Conservation (phyloP, 805 yeast genomes). For the Yueomyces sinensis region DNA sequence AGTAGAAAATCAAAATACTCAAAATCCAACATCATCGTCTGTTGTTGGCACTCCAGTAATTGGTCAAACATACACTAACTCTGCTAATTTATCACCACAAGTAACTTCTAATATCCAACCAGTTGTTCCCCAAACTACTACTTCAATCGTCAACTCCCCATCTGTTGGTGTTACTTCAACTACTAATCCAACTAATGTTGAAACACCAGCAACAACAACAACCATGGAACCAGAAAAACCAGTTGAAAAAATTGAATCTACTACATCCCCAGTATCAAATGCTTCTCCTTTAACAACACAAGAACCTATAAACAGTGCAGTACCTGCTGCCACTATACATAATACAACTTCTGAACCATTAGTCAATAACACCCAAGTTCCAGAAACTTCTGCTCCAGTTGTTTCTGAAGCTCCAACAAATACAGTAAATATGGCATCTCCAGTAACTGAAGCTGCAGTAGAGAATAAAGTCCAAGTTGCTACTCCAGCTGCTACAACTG, state of each 20-base stretch:
- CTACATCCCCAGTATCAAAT: not conserved
- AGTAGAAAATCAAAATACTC: too few relatives aligned
- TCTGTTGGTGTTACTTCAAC: not conserved
- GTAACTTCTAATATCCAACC: not conserved
- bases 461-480: not conserved
- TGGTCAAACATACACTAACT: too few relatives aligned
- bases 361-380: not conserved
- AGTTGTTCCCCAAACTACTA: not conserved
- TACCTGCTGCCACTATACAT: not conserved
- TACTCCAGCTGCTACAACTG: not conserved
- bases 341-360: not conserved
- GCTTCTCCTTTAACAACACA: conserved; percentile 1
- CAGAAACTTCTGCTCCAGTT: not conserved
- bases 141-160: not conserved
- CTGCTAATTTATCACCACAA: not conserved
- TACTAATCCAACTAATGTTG: not conserved
- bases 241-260: too few relatives aligned
- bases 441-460: not conserved
- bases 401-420: not conserved
- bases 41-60: not conserved
- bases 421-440: not conserved
- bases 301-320: not conserved
- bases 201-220: not conserved
- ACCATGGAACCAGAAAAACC: not conserved
- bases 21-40: too few relatives aligned